Evolutionary conservation across 371 early-diverging fungal genomes (phyloP), one percentile per base, ranked within the genome.

Genomic region (Umbelopsis sp.): DNA sequence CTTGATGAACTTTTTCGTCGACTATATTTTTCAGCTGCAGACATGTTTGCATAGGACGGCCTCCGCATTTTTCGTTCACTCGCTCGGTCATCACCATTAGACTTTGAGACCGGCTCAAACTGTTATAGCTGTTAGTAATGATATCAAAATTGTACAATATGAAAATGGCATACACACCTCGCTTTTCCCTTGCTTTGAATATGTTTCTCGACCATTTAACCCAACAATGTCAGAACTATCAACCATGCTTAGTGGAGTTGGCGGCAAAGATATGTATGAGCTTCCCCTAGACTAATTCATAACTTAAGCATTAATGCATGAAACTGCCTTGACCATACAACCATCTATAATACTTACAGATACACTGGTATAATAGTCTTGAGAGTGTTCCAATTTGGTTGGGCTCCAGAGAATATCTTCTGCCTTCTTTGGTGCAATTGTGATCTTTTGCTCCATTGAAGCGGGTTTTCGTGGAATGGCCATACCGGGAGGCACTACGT

Each of bases 21-120:
- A 37, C 48, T 48, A 48, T 48, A 48, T 7, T 48, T 48, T 48
- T 48, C 48, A 48, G 57, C 16, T 4, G 35, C 35, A 18, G 32
- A 14, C 1, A 35, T 37, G 35, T 57, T 57, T 16, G 32, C 57
- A 18, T 57, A 35, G 5, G 29, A 35, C 9, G 37, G 25, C 12
- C 18, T 12, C 0, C 57, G 57, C 35, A 57, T 12, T n/a, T 57
- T 57, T 16, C 29, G 22, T 6, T 57, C 57, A 4, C 32, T 29
- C 32, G 57, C 57, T 35, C 57, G 35, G 18, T 29, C 12, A 35
- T 57, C 57, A 29, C 4, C 29, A 35, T 29, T 35, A 35, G 57
- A 57, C 29, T 24, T 35, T 29, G 57, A 57, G 57, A 57, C 57
- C 57, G 29, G 57, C 57, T 57, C 57, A 48, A 48, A 48, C 48